phyloP scores from a whole-genome alignment of 2,329 filamentous ascomycete genomes.

The Colletotrichum plurivorum region DNA sequence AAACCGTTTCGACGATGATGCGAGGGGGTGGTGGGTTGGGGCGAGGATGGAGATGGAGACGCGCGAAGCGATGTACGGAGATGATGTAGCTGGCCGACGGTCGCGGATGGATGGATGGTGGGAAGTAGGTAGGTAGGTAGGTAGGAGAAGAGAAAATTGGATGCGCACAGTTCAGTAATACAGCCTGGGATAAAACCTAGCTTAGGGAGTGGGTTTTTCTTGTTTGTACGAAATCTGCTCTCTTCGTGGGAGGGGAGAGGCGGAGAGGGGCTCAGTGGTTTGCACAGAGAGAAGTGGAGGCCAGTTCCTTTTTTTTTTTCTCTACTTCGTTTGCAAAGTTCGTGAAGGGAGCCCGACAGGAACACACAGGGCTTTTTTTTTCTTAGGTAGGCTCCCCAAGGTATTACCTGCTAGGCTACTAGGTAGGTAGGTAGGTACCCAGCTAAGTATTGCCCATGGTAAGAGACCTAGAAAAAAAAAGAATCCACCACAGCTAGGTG shows the following conservation, averaged over 20 bases:
- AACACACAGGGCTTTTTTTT: constrained; percentile 7
- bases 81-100: constrained; percentile 26
- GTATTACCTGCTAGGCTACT: no score
- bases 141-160: constrained; percentile 30
- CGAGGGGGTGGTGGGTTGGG: constrained; percentile 30
- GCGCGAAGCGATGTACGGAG: constrained; percentile 39
- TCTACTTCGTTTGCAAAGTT: constrained; percentile 30
- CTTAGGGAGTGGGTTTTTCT: constrained; percentile 34
- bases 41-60: constrained; percentile 33
- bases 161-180: constrained; percentile 35
- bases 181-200: constrained; percentile 38
- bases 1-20: constrained; percentile 39
- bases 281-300: constrained; percentile 29
- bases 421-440: no score
- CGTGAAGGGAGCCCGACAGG: constrained; percentile 23
- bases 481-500: constrained; percentile 31
- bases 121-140: not conserved
- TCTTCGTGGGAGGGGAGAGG: constrained; percentile 21
- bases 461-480: constrained; percentile 30
- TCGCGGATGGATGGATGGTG: constrained; percentile 16
- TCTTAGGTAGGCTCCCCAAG: no score
- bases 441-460: not conserved
- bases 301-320: constrained; percentile 23
- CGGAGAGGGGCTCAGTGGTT: constrained; percentile 20
- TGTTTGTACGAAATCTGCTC: constrained; percentile 30